These are phyloP conservation scores for Tetraselmis chui DNA, from an alignment of 139 green algal genomes.

Conservation along the genomic window DNA sequence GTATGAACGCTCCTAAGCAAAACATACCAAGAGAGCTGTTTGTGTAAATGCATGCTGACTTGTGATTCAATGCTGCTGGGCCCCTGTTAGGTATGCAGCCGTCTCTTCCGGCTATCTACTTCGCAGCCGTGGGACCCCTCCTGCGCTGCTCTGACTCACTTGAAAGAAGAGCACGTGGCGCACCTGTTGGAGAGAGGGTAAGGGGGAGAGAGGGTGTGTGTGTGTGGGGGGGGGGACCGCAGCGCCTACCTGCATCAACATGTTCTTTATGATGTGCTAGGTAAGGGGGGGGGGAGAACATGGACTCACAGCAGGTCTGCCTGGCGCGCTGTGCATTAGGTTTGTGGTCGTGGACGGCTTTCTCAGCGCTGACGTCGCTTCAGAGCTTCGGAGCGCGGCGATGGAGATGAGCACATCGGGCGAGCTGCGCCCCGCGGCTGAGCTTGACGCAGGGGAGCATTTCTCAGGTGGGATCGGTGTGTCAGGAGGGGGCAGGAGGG, in stretches of 20 bases:
- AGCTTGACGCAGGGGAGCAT: neutral
- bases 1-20: too few species aligned
- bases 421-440: neutral
- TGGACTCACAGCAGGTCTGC: too few species aligned
- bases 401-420: neutral
- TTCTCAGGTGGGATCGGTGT: neutral
- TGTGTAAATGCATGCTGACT: too few species aligned
- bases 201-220: too few species aligned
- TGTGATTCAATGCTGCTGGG: too few species aligned
- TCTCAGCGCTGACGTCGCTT: neutral
- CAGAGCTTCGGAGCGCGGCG: neutral
- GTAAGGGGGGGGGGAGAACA: too few species aligned
- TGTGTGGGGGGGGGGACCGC: too few species aligned
- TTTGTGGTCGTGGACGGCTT: too few species aligned
- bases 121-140: neutral
- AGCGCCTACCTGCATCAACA: too few species aligned
- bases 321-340: too few species aligned
- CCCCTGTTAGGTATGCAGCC: conserved; percentile 27
- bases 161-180: neutral
- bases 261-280: too few species aligned
- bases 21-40: too few species aligned
- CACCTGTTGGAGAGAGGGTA: neutral
- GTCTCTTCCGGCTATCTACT: conserved; percentile 19
- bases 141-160: conserved; percentile 2
- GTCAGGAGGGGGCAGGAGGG: neutral